Percentiles rank a stretch among this genome's conserved stretches.
These are phyloP conservation scores for Naganishia vishniacii DNA, from an alignment of 768 basidiomycete species.

Conservation along the genomic window DNA sequence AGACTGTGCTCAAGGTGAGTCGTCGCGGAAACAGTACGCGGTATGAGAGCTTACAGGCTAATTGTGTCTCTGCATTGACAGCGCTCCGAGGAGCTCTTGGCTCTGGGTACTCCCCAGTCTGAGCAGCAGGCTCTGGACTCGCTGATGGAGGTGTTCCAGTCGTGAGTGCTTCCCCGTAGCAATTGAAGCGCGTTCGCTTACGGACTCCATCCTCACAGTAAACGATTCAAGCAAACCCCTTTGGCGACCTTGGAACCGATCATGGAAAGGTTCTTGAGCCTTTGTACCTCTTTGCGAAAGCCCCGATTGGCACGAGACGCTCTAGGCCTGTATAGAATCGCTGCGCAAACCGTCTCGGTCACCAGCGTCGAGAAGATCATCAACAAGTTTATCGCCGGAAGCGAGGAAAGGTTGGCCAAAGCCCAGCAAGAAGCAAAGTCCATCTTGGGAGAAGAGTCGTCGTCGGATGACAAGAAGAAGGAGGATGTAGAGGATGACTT, in stretches of 20 bases:
- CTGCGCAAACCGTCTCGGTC: conserved; percentile 87
- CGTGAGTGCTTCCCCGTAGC: no score
- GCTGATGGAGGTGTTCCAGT: conserved; percentile 46
- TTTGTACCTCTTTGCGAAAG: conserved; percentile 91
- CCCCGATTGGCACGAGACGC: conserved; percentile 90
- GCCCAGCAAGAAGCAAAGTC: conserved; percentile 49
- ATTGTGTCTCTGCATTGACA: conserved; percentile 15
- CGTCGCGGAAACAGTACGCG: neutral
- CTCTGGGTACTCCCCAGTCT: conserved; percentile 44
- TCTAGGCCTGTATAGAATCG: conserved; percentile 95
- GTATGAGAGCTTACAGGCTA: neutral
- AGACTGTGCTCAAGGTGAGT: conserved; percentile 49
- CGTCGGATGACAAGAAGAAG: conserved; percentile 26
- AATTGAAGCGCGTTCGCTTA: neutral
- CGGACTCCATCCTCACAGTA: conserved; percentile 47
- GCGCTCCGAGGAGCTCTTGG: conserved; percentile 48
- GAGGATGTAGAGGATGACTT: conserved; percentile 68
- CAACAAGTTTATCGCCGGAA: conserved; percentile 63
- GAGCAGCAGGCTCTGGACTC: conserved; percentile 47
- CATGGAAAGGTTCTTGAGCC: conserved; percentile 88
- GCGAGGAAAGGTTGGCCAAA: conserved; percentile 45
- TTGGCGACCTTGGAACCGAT: conserved; percentile 86
- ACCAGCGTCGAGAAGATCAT: conserved; percentile 87
- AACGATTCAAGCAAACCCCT: conserved; percentile 88
- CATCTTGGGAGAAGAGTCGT: conserved; percentile 39